phyloP scores from a whole-genome alignment of 1,284 basidiomycete genomes.

The Pholiota adiposa region DNA sequence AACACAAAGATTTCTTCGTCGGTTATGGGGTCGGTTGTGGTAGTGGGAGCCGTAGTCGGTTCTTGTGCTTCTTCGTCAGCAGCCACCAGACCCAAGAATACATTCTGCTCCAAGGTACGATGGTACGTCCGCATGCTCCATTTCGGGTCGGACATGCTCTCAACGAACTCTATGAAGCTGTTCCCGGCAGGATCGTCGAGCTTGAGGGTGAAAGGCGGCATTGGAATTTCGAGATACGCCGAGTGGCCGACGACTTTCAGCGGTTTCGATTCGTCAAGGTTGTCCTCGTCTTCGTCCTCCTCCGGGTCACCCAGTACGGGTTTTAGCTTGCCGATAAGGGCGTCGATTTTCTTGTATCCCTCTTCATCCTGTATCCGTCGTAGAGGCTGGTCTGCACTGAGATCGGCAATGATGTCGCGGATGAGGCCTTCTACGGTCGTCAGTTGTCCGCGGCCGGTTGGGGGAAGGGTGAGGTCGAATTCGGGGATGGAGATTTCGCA shows the following conservation, averaged over 20 bases:
- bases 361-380: conserved; percentile 84
- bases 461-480: conserved; percentile 89
- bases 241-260: conserved; percentile 30
- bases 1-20: conserved; percentile 92
- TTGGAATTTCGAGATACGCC: conserved; percentile 48
- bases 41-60: conserved; percentile 16
- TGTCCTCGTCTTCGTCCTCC: conserved; percentile 58
- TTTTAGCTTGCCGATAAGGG: conserved; percentile 70
- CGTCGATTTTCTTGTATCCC: conserved; percentile 80
- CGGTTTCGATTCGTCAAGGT: conserved; percentile 26
- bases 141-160: conserved; percentile 84
- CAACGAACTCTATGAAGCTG: conserved; percentile 90
- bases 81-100: conserved; percentile 74
- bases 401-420: conserved; percentile 84
- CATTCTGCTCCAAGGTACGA: conserved; percentile 86
- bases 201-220: conserved; percentile 82
- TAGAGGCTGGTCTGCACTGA: conserved; percentile 85
- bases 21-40: conserved; percentile 31
- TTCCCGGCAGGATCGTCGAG: conserved; percentile 96
- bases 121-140: conserved; percentile 93
- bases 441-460: conserved; percentile 86
- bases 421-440: conserved; percentile 96
- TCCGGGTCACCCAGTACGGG: conserved; percentile 73
- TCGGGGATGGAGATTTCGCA: conserved; percentile 89
- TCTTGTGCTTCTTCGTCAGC: conserved; percentile 42